A percentile compares a stretch with the other conserved stretches of the same genome.
phyloP scores from a whole-genome alignment of 2,329 filamentous ascomycete genomes.

The Coniochaeta prunicola region DNA sequence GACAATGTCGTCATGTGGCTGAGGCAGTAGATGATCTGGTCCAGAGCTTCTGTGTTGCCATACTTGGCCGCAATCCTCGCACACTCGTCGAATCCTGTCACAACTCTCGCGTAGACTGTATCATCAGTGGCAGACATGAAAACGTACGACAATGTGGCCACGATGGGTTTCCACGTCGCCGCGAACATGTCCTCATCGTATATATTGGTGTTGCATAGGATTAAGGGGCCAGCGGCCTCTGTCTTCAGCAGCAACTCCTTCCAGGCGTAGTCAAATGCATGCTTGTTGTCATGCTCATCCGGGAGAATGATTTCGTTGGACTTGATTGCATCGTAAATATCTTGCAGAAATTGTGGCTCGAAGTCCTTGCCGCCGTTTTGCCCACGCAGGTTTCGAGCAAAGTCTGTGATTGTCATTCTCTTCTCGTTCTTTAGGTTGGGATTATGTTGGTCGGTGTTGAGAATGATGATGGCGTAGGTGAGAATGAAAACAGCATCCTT shows the following conservation, averaged over 20 bases:
- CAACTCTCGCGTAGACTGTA: conserved; percentile 85
- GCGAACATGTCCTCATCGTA: conserved; percentile 98
- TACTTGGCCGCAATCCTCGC: conserved; percentile 86
- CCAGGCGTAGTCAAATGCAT: conserved; percentile 97
- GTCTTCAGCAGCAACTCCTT: conserved; percentile 87
- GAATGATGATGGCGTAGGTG: conserved; percentile 93
- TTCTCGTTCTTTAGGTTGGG: conserved; percentile 73
- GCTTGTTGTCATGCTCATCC: conserved; percentile 93
- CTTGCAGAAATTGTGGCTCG: conserved; percentile 70
- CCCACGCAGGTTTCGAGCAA: conserved; percentile 81
- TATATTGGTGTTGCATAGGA: conserved; percentile 82
- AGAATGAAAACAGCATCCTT: conserved; percentile 85
- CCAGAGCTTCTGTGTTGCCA: conserved; percentile 74
- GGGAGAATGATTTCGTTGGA: conserved; percentile 92
- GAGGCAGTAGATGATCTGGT: conserved; percentile 86
- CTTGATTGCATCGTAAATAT: conserved; percentile 87
- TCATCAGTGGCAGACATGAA: conserved; percentile 99
- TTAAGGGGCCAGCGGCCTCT: conserved; percentile 63
- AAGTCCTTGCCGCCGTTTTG: conserved; percentile 86
- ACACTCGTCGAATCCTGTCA: conserved; percentile 93
- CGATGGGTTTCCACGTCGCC: conserved; percentile 89
- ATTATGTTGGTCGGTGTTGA: conserved; percentile 96
- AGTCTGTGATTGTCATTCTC: conserved; percentile 79
- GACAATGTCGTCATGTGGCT: conserved; percentile 86
- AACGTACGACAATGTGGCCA: conserved; percentile 92